Evolutionary conservation across 148 eudicot genomes (phyloP).

Genomic region (Vaccinium myrtillus): DNA sequence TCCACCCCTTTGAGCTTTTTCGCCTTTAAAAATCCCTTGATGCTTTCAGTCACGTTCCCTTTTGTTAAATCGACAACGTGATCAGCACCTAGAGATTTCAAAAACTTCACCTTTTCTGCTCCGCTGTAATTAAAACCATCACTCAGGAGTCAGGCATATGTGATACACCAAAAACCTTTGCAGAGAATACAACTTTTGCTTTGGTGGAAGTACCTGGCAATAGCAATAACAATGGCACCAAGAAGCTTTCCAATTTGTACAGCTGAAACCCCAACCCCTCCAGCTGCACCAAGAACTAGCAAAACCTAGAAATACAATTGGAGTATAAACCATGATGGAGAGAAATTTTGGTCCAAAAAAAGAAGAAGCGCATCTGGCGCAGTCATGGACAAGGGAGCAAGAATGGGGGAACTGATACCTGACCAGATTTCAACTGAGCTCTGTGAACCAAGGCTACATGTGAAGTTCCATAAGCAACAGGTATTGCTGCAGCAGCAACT

Average conservation of each 20-base stretch:
- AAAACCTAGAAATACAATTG: constrained; percentile 50
- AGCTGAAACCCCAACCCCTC: constrained; percentile 97
- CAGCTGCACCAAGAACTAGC: constrained; percentile 98
- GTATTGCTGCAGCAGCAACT: constrained; percentile 82
- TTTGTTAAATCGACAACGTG: constrained; percentile 80
- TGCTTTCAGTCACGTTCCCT: constrained; percentile 56
- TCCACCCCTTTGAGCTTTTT: constrained; percentile 90
- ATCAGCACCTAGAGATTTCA: constrained; percentile 79
- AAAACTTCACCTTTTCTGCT: constrained; percentile 70
- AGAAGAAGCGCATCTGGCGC: not conserved
- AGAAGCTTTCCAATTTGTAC: constrained; percentile 90
- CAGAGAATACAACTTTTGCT: not conserved
- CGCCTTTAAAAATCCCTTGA: constrained; percentile 74
- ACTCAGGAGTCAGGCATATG: not conserved
- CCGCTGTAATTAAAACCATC: constrained; percentile 55
- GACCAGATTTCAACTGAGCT: constrained; percentile 72
- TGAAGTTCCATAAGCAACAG: constrained; percentile 96
- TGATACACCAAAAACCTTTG: not conserved
- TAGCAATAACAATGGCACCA: constrained; percentile 89
- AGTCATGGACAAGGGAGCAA: not conserved
- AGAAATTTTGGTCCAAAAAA: not conserved
- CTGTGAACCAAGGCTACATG: constrained; percentile 93
- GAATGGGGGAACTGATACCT: constrained; percentile 41
- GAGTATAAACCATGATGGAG: not conserved
- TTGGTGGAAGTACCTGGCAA: constrained; percentile 61